These are phyloP conservation scores for Colletotrichum coccodes DNA, from an alignment of 2,329 filamentous ascomycete species.

Conservation along the genomic window DNA sequence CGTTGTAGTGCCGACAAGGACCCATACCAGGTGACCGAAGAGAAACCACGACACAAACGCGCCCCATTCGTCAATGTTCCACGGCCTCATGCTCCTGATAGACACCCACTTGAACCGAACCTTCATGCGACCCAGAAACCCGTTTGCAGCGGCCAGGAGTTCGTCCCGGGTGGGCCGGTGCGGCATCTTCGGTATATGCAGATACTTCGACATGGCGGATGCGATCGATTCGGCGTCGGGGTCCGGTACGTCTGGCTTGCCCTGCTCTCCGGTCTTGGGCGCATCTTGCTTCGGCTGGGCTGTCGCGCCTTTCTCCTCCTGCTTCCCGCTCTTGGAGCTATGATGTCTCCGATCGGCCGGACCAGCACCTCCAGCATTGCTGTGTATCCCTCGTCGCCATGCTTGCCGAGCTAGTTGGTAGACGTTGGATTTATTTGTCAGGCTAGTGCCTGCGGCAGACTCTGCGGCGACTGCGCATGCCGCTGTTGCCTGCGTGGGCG, in stretches of 20 bases:
- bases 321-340: slow-evolving; percentile 39
- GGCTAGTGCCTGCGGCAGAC: slow-evolving; percentile 41
- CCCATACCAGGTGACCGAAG: slow-evolving; percentile 92
- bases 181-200: slow-evolving; percentile 74
- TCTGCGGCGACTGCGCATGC: slow-evolving; percentile 52
- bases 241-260: slow-evolving; percentile 35
- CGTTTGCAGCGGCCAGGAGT: slow-evolving; percentile 87
- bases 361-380: slow-evolving; percentile 36
- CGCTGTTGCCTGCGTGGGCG: slow-evolving; percentile 49
- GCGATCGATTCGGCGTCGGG: slow-evolving; percentile 54
- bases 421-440: slow-evolving; percentile 43
- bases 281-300: slow-evolving; percentile 14
- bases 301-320: slow-evolving; percentile 29
- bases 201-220: slow-evolving; percentile 67
- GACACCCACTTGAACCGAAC: slow-evolving; percentile 98
- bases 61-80: slow-evolving; percentile 96
- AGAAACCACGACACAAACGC: slow-evolving; percentile 95
- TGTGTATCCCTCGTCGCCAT: slow-evolving; percentile 48
- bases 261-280: slow-evolving; percentile 28
- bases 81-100: slow-evolving; percentile 91
- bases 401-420: slow-evolving; percentile 48
- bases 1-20: slow-evolving; percentile 95
- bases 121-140: slow-evolving; percentile 89
- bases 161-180: slow-evolving; percentile 95
- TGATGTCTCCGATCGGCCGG: slow-evolving; percentile 43